Evolutionary conservation across 225 moss, liverwort and hornwort species (phyloP).

Genomic region (Pleurozium schreberi): DNA sequence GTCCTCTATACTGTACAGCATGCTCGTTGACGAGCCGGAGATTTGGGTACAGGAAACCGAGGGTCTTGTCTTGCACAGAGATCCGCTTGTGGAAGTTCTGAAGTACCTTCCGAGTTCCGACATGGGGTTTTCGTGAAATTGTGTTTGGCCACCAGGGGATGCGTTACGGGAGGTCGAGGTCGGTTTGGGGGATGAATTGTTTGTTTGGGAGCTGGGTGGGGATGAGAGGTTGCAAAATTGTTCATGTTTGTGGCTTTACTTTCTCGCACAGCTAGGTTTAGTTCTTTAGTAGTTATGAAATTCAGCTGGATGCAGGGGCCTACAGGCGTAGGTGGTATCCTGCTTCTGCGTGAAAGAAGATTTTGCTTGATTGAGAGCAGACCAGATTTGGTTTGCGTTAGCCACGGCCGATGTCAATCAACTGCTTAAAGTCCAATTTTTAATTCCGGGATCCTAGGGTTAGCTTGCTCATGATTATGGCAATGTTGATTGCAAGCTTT

Average conservation of each 20-base stretch:
- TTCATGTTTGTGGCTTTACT: not conserved
- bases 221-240: not conserved
- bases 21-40: not conserved
- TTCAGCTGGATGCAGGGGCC: not conserved
- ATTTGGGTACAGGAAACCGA: not conserved
- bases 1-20: not conserved
- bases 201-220: not conserved
- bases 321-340: not conserved
- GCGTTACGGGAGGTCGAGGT: not conserved
- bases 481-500: not conserved
- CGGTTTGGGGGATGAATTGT: not conserved
- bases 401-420: not conserved
- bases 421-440: not conserved
- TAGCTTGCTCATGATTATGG: not conserved
- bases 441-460: conserved; percentile 4
- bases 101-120: not conserved
- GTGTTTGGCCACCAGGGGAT: not conserved
- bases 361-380: not conserved
- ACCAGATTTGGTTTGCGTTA: not conserved
- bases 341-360: not conserved
- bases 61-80: not conserved
- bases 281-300: not conserved
- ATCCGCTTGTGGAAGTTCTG: not conserved
- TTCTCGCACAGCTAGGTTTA: not conserved
- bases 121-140: not conserved